These are phyloP conservation scores for Epichloe typhina DNA, from an alignment of 2,329 filamentous ascomycete genomes.

Conservation along the genomic window DNA sequence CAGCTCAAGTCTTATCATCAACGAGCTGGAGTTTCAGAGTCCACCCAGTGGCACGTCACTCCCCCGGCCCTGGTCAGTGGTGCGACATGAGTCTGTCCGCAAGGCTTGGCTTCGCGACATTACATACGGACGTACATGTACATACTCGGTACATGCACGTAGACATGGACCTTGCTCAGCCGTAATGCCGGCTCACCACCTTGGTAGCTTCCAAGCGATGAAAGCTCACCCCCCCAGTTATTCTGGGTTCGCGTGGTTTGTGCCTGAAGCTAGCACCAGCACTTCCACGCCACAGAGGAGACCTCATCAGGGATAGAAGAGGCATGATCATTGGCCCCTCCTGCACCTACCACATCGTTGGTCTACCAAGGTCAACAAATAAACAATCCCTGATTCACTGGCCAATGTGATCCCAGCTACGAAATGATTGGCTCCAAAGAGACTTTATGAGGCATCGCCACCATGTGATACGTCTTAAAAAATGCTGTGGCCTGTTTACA, in stretches of 20 bases:
- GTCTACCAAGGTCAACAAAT: no score
- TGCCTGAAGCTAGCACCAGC: constrained; percentile 2
- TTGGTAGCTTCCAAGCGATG: neutral
- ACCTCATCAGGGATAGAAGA: neutral
- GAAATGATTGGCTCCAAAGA: no score
- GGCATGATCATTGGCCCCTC: neutral
- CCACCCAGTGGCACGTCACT: neutral
- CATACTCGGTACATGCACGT: no score
- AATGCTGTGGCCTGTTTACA: no score
- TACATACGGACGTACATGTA: no score
- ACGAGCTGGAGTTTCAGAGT: neutral
- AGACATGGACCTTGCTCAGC: no score
- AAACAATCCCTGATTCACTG: no score
- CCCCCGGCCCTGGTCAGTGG: neutral
- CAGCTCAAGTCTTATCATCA: neutral
- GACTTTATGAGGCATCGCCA: no score
- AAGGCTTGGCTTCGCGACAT: neutral
- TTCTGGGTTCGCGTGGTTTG: neutral
- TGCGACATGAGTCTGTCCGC: constrained; percentile 3
- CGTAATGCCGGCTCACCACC: neutral
- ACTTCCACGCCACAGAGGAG: constrained; percentile 1
- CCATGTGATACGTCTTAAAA: no score
- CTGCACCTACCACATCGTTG: neutral
- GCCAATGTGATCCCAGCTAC: no score
- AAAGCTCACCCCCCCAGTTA: neutral